phyloP scores from a whole-genome alignment of 176 grass and related monocot genomes.

The Rhynchospora tenuis region DNA sequence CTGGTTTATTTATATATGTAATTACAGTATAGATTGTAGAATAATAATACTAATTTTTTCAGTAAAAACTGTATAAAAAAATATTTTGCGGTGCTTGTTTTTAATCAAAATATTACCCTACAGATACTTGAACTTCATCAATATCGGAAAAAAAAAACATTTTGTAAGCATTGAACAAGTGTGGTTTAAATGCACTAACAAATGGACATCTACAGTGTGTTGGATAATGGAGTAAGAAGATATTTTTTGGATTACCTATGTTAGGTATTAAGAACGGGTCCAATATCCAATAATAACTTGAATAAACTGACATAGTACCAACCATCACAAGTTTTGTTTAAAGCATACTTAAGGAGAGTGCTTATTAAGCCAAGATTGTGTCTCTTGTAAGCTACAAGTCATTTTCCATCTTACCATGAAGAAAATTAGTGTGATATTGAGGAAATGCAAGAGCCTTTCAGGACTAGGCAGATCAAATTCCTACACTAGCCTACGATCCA shows the following conservation, averaged over 20 bases:
- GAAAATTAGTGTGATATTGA: conserved; percentile 49
- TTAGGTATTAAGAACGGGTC: conserved; percentile 12
- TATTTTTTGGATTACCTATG: not conserved
- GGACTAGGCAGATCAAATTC: conserved; percentile 33
- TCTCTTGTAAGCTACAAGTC: conserved; percentile 22
- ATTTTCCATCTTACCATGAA: conserved; percentile 19
- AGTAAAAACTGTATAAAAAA: too few relatives aligned
- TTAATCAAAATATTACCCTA: too few relatives aligned
- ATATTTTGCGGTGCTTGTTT: too few relatives aligned
- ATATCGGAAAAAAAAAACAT: not conserved
- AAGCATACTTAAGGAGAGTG: conserved; percentile 6
- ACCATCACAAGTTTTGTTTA: conserved; percentile 13
- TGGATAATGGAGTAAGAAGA: not conserved
- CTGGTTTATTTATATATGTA: too few relatives aligned
- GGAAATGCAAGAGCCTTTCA: conserved; percentile 75
- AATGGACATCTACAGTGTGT: not conserved
- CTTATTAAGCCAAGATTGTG: conserved; percentile 15
- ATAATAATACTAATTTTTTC: too few relatives aligned
- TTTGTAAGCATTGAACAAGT: not conserved
- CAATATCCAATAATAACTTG: conserved; percentile 7
- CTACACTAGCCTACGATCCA: conserved; percentile 66
- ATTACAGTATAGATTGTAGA: too few relatives aligned
- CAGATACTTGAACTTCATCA: too few relatives aligned
- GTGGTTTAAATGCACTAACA: not conserved
- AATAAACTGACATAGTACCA: conserved; percentile 25